A percentile compares a stretch with the other conserved stretches of the same genome.
Conservation (phyloP, 2,329 filamentous ascomycete species). For the Metarhizium humberi region DNA sequence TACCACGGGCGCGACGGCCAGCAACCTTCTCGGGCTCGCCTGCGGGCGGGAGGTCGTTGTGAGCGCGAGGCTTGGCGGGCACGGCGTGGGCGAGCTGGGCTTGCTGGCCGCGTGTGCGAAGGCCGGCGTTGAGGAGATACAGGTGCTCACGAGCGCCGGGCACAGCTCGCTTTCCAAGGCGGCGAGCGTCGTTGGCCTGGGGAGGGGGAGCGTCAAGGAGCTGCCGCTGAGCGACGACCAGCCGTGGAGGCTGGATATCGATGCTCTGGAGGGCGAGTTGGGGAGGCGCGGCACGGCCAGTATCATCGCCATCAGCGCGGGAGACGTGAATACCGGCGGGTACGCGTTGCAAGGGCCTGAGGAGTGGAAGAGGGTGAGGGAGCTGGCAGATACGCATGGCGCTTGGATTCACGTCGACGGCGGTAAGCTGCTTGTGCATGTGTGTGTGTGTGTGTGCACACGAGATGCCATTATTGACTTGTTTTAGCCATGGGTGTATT, state of each 20-base stretch:
- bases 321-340: slow-evolving; percentile 83
- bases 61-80: slow-evolving; percentile 19
- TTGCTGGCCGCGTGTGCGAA: too few relatives aligned
- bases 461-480: too few relatives aligned
- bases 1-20: slow-evolving; percentile 59
- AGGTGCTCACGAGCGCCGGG: too few relatives aligned
- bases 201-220: too few relatives aligned
- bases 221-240: too few relatives aligned
- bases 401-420: slow-evolving; percentile 90
- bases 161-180: too few relatives aligned
- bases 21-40: slow-evolving; percentile 70
- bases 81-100: slow-evolving; percentile 37
- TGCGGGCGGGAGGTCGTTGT: slow-evolving; percentile 57
- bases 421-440: slow-evolving; percentile 30
- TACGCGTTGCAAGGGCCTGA: slow-evolving; percentile 54
- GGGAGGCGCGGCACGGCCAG: slow-evolving; percentile 28
- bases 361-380: slow-evolving; percentile 55
- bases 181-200: too few relatives aligned
- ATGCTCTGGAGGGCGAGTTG: too few relatives aligned
- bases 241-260: too few relatives aligned
- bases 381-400: slow-evolving; percentile 60
- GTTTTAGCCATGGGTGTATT: slow-evolving; percentile 57
- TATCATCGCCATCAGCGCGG: slow-evolving; percentile 73
- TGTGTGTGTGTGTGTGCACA: too few relatives aligned
- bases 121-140: too few relatives aligned